Percentiles rank a stretch among this genome's conserved stretches.
phyloP scores from a whole-genome alignment of 257 asterid species.

The Gentiana dahurica region DNA sequence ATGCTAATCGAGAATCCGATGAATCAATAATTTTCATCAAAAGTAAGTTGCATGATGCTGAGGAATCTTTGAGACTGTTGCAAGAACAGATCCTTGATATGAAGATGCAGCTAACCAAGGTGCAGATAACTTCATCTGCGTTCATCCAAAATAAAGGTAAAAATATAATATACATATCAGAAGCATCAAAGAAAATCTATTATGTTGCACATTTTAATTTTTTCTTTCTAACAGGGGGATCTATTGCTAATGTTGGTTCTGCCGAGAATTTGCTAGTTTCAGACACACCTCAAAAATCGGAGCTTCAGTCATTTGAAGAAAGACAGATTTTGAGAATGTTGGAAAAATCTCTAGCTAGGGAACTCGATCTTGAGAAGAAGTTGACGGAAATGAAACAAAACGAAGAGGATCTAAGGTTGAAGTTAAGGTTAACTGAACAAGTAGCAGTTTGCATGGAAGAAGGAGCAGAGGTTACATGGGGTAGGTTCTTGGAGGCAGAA shows the following conservation, averaged over 20 bases:
- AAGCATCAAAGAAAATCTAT: neutral
- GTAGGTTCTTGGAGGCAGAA: constrained; percentile 79
- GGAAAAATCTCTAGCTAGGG: constrained; percentile 63
- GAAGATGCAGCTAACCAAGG: constrained; percentile 69
- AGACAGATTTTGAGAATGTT: constrained; percentile 55
- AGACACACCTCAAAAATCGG: constrained; percentile 32
- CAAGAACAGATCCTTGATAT: constrained; percentile 57
- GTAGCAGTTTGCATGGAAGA: constrained; percentile 79
- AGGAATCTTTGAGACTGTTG: constrained; percentile 39
- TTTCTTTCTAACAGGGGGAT: constrained; percentile 32
- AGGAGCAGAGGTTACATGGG: constrained; percentile 87
- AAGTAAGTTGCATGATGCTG: constrained; percentile 45
- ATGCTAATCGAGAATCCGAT: constrained; percentile 23
- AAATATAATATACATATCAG: constrained; percentile 2
- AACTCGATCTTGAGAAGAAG: constrained; percentile 75
- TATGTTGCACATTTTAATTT: neutral
- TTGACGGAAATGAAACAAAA: constrained; percentile 43
- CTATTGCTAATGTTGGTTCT: constrained; percentile 21
- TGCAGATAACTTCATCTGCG: constrained; percentile 66
- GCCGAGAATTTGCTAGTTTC: constrained; percentile 25
- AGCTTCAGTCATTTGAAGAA: constrained; percentile 34
- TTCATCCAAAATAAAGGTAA: constrained; percentile 55
- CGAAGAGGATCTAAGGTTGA: constrained; percentile 66
- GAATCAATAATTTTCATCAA: constrained; percentile 24
- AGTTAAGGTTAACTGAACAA: constrained; percentile 53